Evolutionary conservation across 2,329 filamentous ascomycete genomes (phyloP), one percentile per base, ranked within the genome.

Genomic region (Magnaporthiopsis rhizophila): DNA sequence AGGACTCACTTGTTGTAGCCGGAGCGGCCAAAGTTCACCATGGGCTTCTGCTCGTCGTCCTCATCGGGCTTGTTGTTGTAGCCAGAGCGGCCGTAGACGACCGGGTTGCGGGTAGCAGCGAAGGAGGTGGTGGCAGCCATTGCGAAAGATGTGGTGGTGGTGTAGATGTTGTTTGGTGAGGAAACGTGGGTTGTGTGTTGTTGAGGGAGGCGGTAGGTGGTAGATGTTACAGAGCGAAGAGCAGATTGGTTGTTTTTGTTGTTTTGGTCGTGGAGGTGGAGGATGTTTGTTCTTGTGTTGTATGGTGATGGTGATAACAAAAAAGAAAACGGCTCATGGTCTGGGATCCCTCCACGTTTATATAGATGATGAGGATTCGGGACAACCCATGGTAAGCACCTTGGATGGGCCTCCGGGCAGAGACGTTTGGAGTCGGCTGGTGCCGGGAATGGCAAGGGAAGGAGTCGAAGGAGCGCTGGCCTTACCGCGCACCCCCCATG

Each of bases 1-100:
- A 32, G 12, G 32, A 67, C 71, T 68, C 30, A 72, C 72, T 72
- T 79, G 76, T 81, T 81, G 75, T 81, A 81, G 67, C 79, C 79
- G 63, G 75, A 77, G 66, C 79, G 79, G 72, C 80, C 79, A 53
- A 53, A 53, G 45, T 53, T 53, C 65, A 77, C 74, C 73, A 24
- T 53, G 38, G 76, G 74, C 68, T 72, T 70, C 65, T 56, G 65
- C 66, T 72, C 68, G 50, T 74, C 68, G 32, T 74, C 69, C 62
- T 73, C 73, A 65, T 75, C 73, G 62, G 74, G 72, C 71, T 76
- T 72, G 69, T 72, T 72, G 69, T 79, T 78, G 72, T 79, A 78
- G 64, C 77, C 76, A 62, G 72, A 74, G 68, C 78, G 77, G 69
- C 78, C 78, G 65, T 70, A 71, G 69, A 69, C 64, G 74, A 78